Base-by-base conservation (phyloP, 2,329 filamentous ascomycete species). In the Pseudogymnoascus sp. region DNA sequence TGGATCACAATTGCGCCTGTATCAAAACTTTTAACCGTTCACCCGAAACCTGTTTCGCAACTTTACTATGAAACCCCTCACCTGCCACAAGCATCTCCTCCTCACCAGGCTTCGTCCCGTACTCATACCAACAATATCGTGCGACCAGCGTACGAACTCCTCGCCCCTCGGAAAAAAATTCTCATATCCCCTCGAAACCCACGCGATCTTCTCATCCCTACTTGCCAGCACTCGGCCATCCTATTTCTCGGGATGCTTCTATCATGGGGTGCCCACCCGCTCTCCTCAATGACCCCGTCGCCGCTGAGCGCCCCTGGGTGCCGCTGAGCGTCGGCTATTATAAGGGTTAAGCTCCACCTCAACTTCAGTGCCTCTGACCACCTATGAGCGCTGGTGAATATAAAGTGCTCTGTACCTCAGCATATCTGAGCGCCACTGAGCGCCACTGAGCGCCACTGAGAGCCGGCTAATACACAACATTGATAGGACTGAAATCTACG, bases 101-200 rank as follows among this genome's bases (percentile, higher is more conserved):
- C 68, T 86, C 83, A 5, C 78, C 75, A 0, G 82, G 85, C 67
- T 78, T 82, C 10, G 77, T 78, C 0, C 85, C 85, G 66, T 88
- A 68, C 66, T 87, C 82, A 65, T 88, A 88, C 27, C 83, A 2
- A 74, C 79, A 39, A 87, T 82, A 3, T 81, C 77, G 61, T 78
- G 79, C 9, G 71, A 75, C 81, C 84, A 88, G 21, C 81, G 74
- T 5, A 89, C 77, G 51, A 74, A 74, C 0, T 77, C 70, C 64
- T 87, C 84, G 62, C 79, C 84, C 84, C 15, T 78, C 73, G 48
- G 84, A 71, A 67, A 88, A 87, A 4, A 84, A 65, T 76, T 2
- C 85, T 77, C 84, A 88, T 87, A 38, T 86, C 84, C 4, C 84
- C 85, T 74, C 0, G 83, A 79, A 41, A 88, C 85, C 0, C 85